Evolutionary conservation across 139 green algal genomes (phyloP).

Genomic region (Chlamydomonas eustigma): DNA sequence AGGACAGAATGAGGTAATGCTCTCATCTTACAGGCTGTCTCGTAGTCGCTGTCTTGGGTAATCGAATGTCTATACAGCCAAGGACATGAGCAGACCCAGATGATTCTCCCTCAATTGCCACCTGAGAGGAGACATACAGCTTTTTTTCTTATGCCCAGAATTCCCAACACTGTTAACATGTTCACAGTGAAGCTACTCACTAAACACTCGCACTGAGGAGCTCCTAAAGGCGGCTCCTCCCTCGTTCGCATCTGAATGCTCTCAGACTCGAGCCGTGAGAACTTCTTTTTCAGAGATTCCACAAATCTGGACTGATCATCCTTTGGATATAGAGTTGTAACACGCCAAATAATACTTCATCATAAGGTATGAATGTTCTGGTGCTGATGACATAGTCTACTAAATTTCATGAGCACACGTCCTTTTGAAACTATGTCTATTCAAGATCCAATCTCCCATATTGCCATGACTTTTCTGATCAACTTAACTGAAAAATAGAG

Average conservation of each 20-base stretch:
- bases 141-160: too few relatives aligned
- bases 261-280: slow-evolving; percentile 46
- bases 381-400: neutral
- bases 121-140: too few relatives aligned
- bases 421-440: too few relatives aligned
- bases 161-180: neutral
- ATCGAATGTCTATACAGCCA: slow-evolving; percentile 51
- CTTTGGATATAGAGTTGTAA: slow-evolving; percentile 17
- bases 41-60: slow-evolving; percentile 17
- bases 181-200: too few relatives aligned
- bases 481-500: too few relatives aligned
- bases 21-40: neutral
- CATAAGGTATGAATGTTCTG: neutral
- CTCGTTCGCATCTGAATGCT: slow-evolving; percentile 38
- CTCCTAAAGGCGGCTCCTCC: neutral
- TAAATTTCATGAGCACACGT: neutral
- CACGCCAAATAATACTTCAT: neutral
- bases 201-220: slow-evolving; percentile 42
- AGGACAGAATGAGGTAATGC: too few relatives aligned
- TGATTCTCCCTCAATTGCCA: slow-evolving; percentile 1
- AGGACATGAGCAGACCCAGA: slow-evolving; percentile 16
- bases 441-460: too few relatives aligned
- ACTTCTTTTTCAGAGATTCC: slow-evolving; percentile 49
- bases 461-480: too few relatives aligned
- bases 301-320: slow-evolving; percentile 48